A percentile compares a stretch with the other conserved stretches of the same genome.
These are phyloP conservation scores for Paxillus ammoniavirescens DNA, from an alignment of 768 basidiomycete genomes.

Conservation along the genomic window DNA sequence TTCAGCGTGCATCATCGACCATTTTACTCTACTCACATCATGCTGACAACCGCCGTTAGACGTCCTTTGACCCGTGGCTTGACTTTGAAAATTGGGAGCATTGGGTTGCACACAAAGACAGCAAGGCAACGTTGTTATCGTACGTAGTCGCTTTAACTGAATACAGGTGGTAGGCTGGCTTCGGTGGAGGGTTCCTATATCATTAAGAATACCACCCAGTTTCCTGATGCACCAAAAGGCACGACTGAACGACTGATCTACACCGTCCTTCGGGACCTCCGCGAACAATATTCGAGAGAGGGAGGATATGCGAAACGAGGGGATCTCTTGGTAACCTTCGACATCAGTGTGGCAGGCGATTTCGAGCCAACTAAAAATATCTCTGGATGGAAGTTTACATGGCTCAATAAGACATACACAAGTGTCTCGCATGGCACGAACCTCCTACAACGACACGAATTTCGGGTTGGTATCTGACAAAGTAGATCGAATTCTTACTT, in stretches of 20 bases:
- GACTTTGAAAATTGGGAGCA: slow-evolving; percentile 38
- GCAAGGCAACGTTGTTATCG: background rate
- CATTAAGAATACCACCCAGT: slow-evolving; percentile 56
- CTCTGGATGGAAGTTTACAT: no score
- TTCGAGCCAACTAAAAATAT: no score
- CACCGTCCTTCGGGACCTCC: slow-evolving; percentile 26
- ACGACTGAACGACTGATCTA: slow-evolving; percentile 40
- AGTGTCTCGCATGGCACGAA: slow-evolving; percentile 39
- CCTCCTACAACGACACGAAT: slow-evolving; percentile 42
- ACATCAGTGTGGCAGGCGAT: slow-evolving; percentile 38
- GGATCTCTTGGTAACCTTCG: slow-evolving; percentile 43
- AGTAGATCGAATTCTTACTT: background rate
- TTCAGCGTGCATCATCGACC: slow-evolving; percentile 29
- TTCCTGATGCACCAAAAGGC: slow-evolving; percentile 52
- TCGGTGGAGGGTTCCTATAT: slow-evolving; percentile 46
- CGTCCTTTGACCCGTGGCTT: slow-evolving; percentile 50
- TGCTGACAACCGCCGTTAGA: slow-evolving; percentile 20
- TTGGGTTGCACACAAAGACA: slow-evolving; percentile 48
- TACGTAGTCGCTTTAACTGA: background rate
- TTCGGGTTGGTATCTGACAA: slow-evolving; percentile 34
- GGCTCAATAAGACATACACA: slow-evolving; percentile 30
- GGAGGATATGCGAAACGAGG: background rate
- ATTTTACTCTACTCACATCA: no score
- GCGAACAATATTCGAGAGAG: slow-evolving; percentile 27
- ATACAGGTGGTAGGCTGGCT: slow-evolving; percentile 45